A percentile compares a stretch with the other conserved stretches of the same genome.
Evolutionary conservation across 768 basidiomycete genomes (phyloP).

Genomic region (Trametes meyenii): DNA sequence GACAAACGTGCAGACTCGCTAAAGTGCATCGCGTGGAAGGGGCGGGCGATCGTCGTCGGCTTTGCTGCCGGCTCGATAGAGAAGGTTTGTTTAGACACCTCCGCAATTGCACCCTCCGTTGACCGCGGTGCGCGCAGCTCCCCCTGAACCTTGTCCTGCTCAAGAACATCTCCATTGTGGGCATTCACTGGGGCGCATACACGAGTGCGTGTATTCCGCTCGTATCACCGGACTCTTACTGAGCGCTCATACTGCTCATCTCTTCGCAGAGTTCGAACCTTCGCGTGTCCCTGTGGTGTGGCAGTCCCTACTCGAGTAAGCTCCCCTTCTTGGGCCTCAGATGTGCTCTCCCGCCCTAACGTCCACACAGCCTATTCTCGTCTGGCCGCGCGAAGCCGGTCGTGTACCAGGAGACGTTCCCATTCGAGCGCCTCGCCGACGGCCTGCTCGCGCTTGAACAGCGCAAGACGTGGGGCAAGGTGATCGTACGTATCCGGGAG

Average conservation of each 20-base stretch:
- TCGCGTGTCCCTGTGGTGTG: conserved; percentile 68
- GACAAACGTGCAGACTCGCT: conserved; percentile 61
- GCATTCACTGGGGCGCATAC: conserved; percentile 89
- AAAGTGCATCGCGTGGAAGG: conserved; percentile 95
- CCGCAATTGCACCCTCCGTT: not conserved
- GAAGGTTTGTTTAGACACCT: conserved; percentile 52
- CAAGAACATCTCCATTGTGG: conserved; percentile 60
- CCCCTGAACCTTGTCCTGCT: conserved; percentile 66
- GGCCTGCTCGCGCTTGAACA: conserved; percentile 78
- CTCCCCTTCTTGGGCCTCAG: too few relatives aligned
- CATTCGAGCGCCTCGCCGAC: conserved; percentile 65
- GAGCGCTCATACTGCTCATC: not conserved
- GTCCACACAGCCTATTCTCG: conserved; percentile 59
- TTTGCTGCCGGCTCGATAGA: conserved; percentile 87
- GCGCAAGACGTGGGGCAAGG: conserved; percentile 94
- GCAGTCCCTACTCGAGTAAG: conserved; percentile 67
- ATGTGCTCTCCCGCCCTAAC: too few relatives aligned
- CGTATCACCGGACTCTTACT: not conserved
- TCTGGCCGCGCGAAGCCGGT: conserved; percentile 69
- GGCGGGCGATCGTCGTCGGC: conserved; percentile 90
- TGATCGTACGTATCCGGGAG: conserved; percentile 64
- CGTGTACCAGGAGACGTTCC: conserved; percentile 67
- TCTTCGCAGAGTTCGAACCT: conserved; percentile 61
- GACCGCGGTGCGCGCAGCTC: conserved; percentile 48
- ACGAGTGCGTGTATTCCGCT: conserved; percentile 47